phyloP scores from a whole-genome alignment of 805 yeast genomes.

The Cyberlindnera suaveolens region DNA sequence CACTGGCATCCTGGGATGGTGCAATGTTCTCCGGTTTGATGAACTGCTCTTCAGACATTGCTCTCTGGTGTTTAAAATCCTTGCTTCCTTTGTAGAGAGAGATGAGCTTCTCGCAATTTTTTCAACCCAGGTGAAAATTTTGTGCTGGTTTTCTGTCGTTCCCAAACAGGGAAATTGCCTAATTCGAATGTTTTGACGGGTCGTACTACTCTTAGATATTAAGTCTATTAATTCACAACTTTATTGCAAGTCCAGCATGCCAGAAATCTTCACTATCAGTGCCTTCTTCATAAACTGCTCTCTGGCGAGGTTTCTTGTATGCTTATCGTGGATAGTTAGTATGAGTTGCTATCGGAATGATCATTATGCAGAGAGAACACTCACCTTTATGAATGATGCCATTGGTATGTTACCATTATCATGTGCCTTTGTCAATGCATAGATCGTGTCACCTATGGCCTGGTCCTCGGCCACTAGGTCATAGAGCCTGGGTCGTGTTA shows the following conservation, averaged over 20 bases:
- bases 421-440: constrained; percentile 50
- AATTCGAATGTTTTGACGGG: not conserved
- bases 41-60: constrained; percentile 62
- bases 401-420: constrained; percentile 41
- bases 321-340: constrained; percentile 32
- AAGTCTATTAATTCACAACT: too few relatives aligned
- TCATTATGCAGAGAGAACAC: not conserved
- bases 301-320: constrained; percentile 49
- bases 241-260: constrained; percentile 8
- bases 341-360: constrained; percentile 14
- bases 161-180: constrained; percentile 1
- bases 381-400: constrained; percentile 33
- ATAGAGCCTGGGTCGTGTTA: constrained; percentile 32
- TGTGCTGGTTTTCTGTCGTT: not conserved
- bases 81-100: not conserved
- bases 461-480: constrained; percentile 57
- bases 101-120: constrained; percentile 8
- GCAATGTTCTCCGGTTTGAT: constrained; percentile 84
- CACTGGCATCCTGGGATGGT: constrained; percentile 80
- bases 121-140: constrained; percentile 2
- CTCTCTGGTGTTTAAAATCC: not conserved
- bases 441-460: constrained; percentile 65
- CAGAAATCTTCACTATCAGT: constrained; percentile 35
- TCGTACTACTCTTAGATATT: too few relatives aligned
- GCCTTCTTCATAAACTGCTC: constrained; percentile 54